Conservation (phyloP, 139 green algal genomes). For the Chlamydomonas applanata region DNA sequence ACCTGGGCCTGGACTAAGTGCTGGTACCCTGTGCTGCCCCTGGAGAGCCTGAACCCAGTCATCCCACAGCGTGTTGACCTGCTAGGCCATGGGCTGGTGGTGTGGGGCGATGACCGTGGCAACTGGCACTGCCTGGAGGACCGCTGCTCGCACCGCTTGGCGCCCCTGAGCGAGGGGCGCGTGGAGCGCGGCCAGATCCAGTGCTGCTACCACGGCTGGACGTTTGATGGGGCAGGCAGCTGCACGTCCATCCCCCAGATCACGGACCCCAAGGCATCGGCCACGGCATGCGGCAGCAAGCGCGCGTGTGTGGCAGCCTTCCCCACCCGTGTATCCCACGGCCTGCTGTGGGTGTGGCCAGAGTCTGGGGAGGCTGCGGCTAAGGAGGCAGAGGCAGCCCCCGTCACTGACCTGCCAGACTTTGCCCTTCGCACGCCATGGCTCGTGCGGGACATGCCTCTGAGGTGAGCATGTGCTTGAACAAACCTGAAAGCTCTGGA, state of each 20-base stretch:
- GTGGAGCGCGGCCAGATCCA: slow-evolving; percentile 35
- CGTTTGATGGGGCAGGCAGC: slow-evolving; percentile 2
- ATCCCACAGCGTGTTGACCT: slow-evolving; percentile 3
- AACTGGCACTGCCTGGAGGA: slow-evolving; percentile 29
- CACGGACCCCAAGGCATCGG: slow-evolving; percentile 6
- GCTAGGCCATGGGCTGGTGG: slow-evolving; percentile 31
- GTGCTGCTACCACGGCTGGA: slow-evolving; percentile 29
- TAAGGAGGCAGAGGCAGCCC: background rate
- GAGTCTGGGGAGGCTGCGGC: slow-evolving; percentile 9
- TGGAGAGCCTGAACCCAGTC: too few relatives aligned
- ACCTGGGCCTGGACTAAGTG: background rate
- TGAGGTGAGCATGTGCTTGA: slow-evolving; percentile 12
- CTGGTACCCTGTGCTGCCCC: background rate
- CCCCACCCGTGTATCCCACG: slow-evolving; percentile 15
- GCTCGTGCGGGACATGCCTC: slow-evolving; percentile 15
- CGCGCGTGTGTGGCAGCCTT: slow-evolving; percentile 10
- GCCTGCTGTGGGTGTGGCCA: slow-evolving; percentile 56
- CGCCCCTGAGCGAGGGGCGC: slow-evolving; percentile 36
- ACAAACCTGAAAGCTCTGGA: too few relatives aligned
- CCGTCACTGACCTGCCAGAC: background rate
- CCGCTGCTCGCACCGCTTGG: slow-evolving; percentile 41
- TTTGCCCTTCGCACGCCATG: background rate
- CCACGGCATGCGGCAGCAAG: slow-evolving; percentile 20
- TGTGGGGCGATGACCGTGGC: slow-evolving; percentile 31
- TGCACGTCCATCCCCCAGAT: slow-evolving; percentile 27